Evolutionary conservation across 2,329 filamentous ascomycete genomes (phyloP).

Genomic region (Colletotrichum sp.): DNA sequence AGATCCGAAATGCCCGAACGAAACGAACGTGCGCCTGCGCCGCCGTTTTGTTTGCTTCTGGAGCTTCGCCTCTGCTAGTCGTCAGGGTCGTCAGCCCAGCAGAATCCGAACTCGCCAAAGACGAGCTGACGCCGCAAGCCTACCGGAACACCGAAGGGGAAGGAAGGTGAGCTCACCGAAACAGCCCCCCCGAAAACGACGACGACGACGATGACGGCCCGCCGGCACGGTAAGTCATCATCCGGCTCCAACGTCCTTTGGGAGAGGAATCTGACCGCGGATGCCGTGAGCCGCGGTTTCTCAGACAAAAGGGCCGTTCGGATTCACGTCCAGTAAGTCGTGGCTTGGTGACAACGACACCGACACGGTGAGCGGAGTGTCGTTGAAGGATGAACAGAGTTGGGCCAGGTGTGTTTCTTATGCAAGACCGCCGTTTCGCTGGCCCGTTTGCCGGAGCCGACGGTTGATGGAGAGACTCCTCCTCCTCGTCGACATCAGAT

Average conservation of each 20-base stretch:
- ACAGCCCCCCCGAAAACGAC: background rate
- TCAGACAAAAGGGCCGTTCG: background rate
- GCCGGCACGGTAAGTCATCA: background rate
- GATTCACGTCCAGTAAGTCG: background rate
- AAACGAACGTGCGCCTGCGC: background rate
- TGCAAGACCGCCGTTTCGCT: background rate
- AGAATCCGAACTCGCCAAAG: background rate
- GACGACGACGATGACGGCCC: background rate
- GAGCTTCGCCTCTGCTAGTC: background rate
- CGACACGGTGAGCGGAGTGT: background rate
- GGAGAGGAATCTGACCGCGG: background rate
- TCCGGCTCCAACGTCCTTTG: background rate
- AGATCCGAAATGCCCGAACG: background rate
- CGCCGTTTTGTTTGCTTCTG: background rate
- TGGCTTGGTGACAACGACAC: background rate
- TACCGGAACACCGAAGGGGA: background rate
- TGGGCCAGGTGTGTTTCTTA: background rate
- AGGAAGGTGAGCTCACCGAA: background rate
- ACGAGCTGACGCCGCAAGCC: background rate
- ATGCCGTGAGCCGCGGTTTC: background rate
- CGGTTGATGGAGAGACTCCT: background rate
- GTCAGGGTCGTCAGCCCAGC: background rate
- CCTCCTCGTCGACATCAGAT: background rate
- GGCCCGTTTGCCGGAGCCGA: background rate
- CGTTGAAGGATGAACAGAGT: background rate